Conservation (phyloP, 768 basidiomycete species). For the Leucosporidium yakuticum region DNA sequence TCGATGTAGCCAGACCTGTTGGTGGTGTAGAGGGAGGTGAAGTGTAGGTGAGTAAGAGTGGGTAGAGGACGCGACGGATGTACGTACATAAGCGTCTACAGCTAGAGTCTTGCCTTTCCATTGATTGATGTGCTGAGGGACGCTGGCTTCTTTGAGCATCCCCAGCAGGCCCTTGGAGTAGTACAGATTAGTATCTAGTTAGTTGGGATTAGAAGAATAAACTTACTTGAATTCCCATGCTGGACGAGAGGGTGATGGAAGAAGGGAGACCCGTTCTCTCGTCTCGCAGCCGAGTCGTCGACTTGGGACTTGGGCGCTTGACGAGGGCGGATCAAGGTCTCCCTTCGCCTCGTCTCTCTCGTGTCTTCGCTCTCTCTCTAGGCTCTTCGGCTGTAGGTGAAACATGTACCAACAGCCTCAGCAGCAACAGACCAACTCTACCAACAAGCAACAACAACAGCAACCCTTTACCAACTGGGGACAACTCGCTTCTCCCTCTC, state of each 20-base stretch:
- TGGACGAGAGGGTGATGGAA: no score
- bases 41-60: conserved; percentile 61
- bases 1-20: conserved; percentile 46
- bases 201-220: no score
- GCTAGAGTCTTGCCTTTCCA: conserved; percentile 52
- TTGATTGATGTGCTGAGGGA: conserved; percentile 67
- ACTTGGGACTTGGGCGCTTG: no score
- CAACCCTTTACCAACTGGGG: background rate
- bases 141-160: conserved; percentile 82
- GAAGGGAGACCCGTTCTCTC: no score
- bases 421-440: background rate
- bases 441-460: background rate
- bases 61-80: background rate
- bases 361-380: no score
- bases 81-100: conserved; percentile 78
- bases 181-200: no score
- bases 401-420: background rate
- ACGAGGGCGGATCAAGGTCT: no score
- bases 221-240: no score
- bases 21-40: background rate
- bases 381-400: no score
- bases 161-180: conserved; percentile 64
- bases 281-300: no score
- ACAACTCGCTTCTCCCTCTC: background rate
- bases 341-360: no score